Evolutionary conservation across 108 stramenopile species (phyloP), one percentile per base, ranked within the genome.

Genomic region (Pinguiococcus pyrenoidosus): DNA sequence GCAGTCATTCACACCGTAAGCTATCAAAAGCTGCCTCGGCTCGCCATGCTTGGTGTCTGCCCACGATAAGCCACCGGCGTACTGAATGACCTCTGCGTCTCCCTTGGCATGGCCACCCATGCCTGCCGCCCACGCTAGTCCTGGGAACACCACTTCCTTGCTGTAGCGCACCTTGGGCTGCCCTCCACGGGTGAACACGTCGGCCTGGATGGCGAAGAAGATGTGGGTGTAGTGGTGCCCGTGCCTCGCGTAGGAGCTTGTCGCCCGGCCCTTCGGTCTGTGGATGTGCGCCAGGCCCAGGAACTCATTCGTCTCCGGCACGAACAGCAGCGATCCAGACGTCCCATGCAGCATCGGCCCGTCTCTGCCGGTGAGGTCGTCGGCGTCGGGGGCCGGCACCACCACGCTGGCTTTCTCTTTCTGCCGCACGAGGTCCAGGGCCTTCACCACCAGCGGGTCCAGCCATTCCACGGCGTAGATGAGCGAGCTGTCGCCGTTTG

Each of bases 261-360:
- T 40, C 10, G 73, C 49, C 16, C 82, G 73, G 46, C 68, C 56
- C 47, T 73, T 66, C 13, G 84, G 82, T 37, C 84, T 56, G 66
- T 82, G 84, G 61, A 86, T 81, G 51, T 86, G 84, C 20, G 73
- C 81, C 29, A 86, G 74, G 4, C 84, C 84, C 48, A 86, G 53
- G 13, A 73, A 69, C 58, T 83, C 84, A 3, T 69, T 36, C 0
- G 61, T 64, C 0, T 54, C 16, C 18, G 64, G 69, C 4, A 81
- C 62, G 35, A 78, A 63, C 12, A 86, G 66, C 76, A 86, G 73
- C 49, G 78, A 83, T 1, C 75, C 82, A 34, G 83, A 83, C 21
- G 82, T 83, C 13, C 84, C 84, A 60, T 83, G 84, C 38, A 82
- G 64, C 36, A 56, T 54, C 16, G 55, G 66, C 50, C 54, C 64